Base-by-base conservation (phyloP, 441 rosid species). In the Jatropha multifida region DNA sequence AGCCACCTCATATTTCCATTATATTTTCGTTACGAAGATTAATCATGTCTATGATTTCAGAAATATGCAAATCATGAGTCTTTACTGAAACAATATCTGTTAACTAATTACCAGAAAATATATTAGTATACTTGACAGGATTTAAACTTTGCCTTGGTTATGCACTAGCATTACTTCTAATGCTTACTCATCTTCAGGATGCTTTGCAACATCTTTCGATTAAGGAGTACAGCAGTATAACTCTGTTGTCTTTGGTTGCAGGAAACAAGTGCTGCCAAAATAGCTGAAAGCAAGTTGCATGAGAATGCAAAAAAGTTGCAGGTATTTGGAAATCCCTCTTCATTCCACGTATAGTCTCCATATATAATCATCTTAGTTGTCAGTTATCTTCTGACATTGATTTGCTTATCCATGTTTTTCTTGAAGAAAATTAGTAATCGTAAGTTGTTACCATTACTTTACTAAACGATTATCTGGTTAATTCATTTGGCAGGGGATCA, bases 201-300 rank as follows among this genome's bases (percentile, higher is more conserved):
- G 32, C 32, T 32, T 32, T 32, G 32, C 32, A 32, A 32, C 32
- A 32, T 32, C 32, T 32, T 52, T n/a, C 62, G 42, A 48, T 48
- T 48, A 48, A 3, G 51, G 51, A 9, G 51, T 46, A 11, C 13
- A 8, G 13, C 13, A 48, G 12, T 7, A 12, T 48, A 48, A 32
- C 32, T 13, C 52, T 2, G 58, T 59, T 75, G 7, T 68, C 44
- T 71, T 23, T 51, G 74, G 68, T n/a, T 79, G 82, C 85, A 93
- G 99, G 98, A 92, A 71, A 61, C 88, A 63, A 85, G 88, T 61
- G 89, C 80, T 55, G 96, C 98, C 27, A 88, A 84, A 87, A 77
- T 90, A 84, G 96, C 98, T 60, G 89, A 93, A 81, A 88, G 77
- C 90, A 95, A 95, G 88, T 89, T 95, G 83, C 92, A 86, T 5